Conservation (phyloP, 2,329 filamentous ascomycete species). For the Myriosclerotinia curreyana region DNA sequence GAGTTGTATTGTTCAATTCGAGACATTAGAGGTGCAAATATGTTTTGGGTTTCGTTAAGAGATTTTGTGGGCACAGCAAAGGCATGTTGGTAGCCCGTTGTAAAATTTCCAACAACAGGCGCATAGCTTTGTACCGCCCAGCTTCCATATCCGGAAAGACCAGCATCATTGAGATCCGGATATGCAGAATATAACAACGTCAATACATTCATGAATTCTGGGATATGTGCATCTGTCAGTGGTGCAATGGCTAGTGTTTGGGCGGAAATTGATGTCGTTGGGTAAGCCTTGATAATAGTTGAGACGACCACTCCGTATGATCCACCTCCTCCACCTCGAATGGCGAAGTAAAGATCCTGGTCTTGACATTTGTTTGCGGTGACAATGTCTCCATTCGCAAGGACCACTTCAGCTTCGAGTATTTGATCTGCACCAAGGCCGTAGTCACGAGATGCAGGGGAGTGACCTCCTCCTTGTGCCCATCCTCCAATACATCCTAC, state of each 20-base stretch:
- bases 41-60: slow-evolving; percentile 29
- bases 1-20: slow-evolving; percentile 13
- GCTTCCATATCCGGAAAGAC: slow-evolving; percentile 34
- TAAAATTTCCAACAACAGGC: slow-evolving; percentile 32
- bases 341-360: slow-evolving; percentile 40
- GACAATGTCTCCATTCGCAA: slow-evolving; percentile 33
- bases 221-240: slow-evolving; percentile 31
- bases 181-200: slow-evolving; percentile 38
- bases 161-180: slow-evolving; percentile 38
- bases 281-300: slow-evolving; percentile 44
- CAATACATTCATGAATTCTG: slow-evolving; percentile 34
- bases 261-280: slow-evolving; percentile 37
- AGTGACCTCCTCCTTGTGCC: slow-evolving; percentile 45
- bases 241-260: slow-evolving; percentile 34
- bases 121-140: slow-evolving; percentile 36
- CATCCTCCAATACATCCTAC: slow-evolving; percentile 38
- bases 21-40: slow-evolving; percentile 16
- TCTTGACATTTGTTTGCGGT: slow-evolving; percentile 32
- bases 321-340: slow-evolving; percentile 40
- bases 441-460: slow-evolving; percentile 42
- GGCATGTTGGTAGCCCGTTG: slow-evolving; percentile 37
- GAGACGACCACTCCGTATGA: slow-evolving; percentile 41
- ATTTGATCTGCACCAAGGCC: slow-evolving; percentile 47
- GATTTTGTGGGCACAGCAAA: slow-evolving; percentile 37
- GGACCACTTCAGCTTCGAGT: slow-evolving; percentile 39